Conservation (phyloP, 2,329 filamentous ascomycete species). For the Paramyrothecium sp. region DNA sequence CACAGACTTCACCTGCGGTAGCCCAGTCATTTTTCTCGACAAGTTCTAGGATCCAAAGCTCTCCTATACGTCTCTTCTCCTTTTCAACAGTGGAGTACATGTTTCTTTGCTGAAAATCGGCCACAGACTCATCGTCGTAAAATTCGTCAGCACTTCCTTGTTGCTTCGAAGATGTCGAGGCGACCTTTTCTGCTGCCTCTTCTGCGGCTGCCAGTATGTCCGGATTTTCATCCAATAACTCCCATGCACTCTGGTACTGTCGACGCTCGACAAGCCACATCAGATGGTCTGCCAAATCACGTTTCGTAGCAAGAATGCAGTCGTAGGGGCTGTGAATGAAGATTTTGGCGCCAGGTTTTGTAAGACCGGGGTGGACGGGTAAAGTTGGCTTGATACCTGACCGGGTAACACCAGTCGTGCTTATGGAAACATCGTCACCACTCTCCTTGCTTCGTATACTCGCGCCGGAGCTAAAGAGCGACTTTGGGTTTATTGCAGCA, state of each 20-base stretch:
- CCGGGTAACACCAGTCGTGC: conserved; percentile 27
- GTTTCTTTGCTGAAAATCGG: conserved; percentile 56
- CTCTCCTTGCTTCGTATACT: conserved; percentile 67
- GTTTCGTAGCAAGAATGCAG: conserved; percentile 86
- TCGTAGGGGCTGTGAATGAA: conserved; percentile 97
- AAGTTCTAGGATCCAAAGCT: conserved; percentile 89
- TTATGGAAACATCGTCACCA: conserved; percentile 55
- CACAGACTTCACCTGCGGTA: conserved; percentile 75
- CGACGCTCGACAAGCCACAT: conserved; percentile 81
- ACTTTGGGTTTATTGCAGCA: conserved; percentile 80
- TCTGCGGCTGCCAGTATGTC: conserved; percentile 56
- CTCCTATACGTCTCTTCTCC: conserved; percentile 88
- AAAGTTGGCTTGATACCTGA: conserved; percentile 17
- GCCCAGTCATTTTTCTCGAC: conserved; percentile 73
- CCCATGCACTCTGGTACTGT: conserved; percentile 84
- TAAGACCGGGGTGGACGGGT: conserved; percentile 50
- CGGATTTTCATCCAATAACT: conserved; percentile 83
- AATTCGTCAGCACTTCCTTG: conserved; percentile 57
- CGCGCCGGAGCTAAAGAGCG: conserved; percentile 82
- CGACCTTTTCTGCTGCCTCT: conserved; percentile 37
- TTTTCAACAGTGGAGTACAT: conserved; percentile 70
- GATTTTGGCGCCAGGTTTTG: conserved; percentile 65
- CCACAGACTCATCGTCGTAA: conserved; percentile 63
- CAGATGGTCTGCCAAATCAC: conserved; percentile 83
- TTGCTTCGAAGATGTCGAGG: conserved; percentile 40